These are phyloP conservation scores for Pezicula neosporulosa DNA, from an alignment of 2,329 filamentous ascomycete genomes.

Conservation along the genomic window DNA sequence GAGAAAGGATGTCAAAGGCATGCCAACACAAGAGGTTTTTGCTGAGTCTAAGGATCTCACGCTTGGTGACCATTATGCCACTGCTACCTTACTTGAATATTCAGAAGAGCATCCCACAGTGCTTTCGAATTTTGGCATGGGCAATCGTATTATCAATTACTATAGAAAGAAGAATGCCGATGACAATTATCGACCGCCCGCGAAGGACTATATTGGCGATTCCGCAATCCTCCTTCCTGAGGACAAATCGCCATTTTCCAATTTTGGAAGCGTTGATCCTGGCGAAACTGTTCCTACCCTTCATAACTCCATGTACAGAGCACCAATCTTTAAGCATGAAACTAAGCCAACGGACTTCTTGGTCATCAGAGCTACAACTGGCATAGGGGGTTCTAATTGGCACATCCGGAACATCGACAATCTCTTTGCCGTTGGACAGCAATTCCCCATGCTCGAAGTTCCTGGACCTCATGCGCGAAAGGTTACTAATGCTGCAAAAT, in stretches of 20 bases:
- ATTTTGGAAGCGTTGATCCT: constrained; percentile 89
- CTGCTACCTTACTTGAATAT: constrained; percentile 86
- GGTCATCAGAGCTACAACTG: constrained; percentile 77
- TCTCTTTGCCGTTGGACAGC: constrained; percentile 86
- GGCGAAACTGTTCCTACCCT: constrained; percentile 88
- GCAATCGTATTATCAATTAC: constrained; percentile 93
- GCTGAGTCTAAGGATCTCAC: constrained; percentile 77
- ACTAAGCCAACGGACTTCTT: constrained; percentile 80
- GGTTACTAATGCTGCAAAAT: constrained; percentile 96
- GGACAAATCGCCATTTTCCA: constrained; percentile 92
- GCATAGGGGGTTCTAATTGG: constrained; percentile 73
- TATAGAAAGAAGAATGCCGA: constrained; percentile 79
- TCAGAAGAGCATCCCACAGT: constrained; percentile 91
- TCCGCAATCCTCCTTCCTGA: constrained; percentile 84
- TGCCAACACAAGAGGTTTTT: constrained; percentile 75
- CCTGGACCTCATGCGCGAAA: constrained; percentile 91
- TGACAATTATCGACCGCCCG: constrained; percentile 38
- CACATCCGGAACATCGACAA: constrained; percentile 88
- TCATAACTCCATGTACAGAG: constrained; percentile 93
- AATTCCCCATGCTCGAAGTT: constrained; percentile 87
- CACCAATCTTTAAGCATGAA: constrained; percentile 86
- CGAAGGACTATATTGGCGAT: constrained; percentile 75
- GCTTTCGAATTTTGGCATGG: constrained; percentile 96
- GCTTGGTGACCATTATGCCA: constrained; percentile 78
- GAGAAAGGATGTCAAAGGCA: constrained; percentile 78